Evolutionary conservation across 2,329 filamentous ascomycete genomes (phyloP), one percentile per base, ranked within the genome.

Genomic region (Exophiala dermatitidis): DNA sequence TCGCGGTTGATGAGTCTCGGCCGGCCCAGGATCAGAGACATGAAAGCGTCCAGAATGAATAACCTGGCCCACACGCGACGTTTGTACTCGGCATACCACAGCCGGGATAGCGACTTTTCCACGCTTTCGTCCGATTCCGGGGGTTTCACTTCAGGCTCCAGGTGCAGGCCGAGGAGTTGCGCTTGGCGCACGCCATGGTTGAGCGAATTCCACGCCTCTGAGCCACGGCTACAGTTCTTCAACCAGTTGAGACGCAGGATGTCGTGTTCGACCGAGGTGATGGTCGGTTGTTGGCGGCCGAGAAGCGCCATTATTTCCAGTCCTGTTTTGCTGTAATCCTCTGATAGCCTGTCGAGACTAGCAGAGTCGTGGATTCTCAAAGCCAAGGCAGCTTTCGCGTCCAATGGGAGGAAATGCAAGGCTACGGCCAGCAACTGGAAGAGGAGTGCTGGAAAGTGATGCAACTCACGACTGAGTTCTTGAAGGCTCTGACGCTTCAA

Each of bases 101-200:
- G 6, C 9, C 28, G 8, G 19, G 29, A 46, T 5, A 46, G 46
- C 26, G n/a, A 31, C n/a, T n/a, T 12, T n/a, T 41, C 40, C 3
- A 37, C 12, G 3, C 30, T 40, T 19, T 40, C 19, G 28, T 38
- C 40, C 6, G 43, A 4, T 28, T n/a, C 12, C 28, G 45, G 47
- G 9, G 6, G 26, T 33, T 40, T 41, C 41, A 8, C 31, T 8
- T 50, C 34, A 28, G 41, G 52, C 19, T 50, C 41, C 9, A 37
- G 46, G 30, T 54, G 52, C 10, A 54, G 47, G 4, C 48, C 52
- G 5, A 54, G 48, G 30, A 45, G 47, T 46, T 54, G 52, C 37
- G 52, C 52, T 50, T 54, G 52, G 6, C 52, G 50, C 9, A 7
- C 10, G 7, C 6, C 36, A 38, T 9, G 10, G 4, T n/a, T 9